Conservation (phyloP, 139 green algal genomes). For the Protoeuglena noctilucae region DNA sequence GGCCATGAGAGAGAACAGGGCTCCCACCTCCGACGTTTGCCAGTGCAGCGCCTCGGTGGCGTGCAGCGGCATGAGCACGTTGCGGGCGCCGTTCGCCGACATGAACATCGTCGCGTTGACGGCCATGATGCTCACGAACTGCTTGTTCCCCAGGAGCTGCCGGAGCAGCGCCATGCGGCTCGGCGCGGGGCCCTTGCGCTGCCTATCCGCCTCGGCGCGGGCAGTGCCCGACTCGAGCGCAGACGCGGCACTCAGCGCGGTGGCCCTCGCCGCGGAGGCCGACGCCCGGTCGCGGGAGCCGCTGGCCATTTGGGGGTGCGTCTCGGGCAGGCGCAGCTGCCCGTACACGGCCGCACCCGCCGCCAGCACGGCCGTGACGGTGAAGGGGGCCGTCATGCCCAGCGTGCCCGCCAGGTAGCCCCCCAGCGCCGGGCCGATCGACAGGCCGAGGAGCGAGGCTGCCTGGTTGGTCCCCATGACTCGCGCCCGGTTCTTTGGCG, state of each 20-base stretch:
- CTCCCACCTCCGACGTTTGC: too few species aligned
- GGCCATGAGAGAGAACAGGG: too few species aligned
- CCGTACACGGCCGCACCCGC: constrained; percentile 12
- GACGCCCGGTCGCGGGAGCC: background rate
- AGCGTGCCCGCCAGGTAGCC: constrained; percentile 12
- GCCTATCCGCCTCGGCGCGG: background rate
- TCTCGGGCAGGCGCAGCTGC: constrained; percentile 11
- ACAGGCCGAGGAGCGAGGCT: constrained; percentile 13
- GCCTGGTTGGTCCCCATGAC: constrained; percentile 19
- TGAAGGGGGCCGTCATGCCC: constrained; percentile 16
- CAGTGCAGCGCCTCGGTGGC: constrained; percentile 8
- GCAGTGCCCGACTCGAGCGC: background rate
- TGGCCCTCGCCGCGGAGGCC: background rate
- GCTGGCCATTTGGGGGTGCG: background rate
- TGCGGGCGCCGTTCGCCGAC: constrained; percentile 13
- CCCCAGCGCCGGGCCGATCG: constrained; percentile 13
- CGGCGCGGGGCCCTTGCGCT: background rate
- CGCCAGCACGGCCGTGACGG: constrained; percentile 5
- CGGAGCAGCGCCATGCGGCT: background rate
- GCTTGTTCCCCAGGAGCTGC: constrained; percentile 7
- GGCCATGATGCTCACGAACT: constrained; percentile 13
- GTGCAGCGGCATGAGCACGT: constrained; percentile 18
- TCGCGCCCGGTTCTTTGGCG: constrained; percentile 11
- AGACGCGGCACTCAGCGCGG: background rate
- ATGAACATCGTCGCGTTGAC: constrained; percentile 19